These are phyloP conservation scores for Artemisia argyi DNA, from an alignment of 129 eudicot genomes.

Conservation along the genomic window DNA sequence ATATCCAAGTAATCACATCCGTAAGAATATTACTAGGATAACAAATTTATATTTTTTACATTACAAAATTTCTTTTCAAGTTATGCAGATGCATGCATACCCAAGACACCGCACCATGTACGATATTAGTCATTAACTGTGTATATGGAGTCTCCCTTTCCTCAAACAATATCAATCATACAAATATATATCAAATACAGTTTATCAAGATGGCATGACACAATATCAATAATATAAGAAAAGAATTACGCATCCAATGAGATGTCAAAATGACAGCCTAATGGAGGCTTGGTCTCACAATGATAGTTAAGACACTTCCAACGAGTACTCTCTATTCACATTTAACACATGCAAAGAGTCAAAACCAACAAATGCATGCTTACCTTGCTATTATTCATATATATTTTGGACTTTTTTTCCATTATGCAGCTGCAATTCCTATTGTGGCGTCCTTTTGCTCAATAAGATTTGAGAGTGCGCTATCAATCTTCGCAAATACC, in stretches of 20 bases:
- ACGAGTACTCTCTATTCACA: slow-evolving; percentile 15
- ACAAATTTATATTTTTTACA: too few species aligned
- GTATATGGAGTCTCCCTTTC: neutral
- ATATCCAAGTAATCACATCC: too few species aligned
- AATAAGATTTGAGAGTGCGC: slow-evolving; percentile 53
- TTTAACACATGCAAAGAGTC: slow-evolving; percentile 12
- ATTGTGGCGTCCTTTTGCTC: slow-evolving; percentile 39
- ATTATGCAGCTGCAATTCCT: slow-evolving; percentile 50
- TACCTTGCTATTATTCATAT: slow-evolving; percentile 12
- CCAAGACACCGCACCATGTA: slow-evolving; percentile 1
- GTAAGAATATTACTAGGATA: too few species aligned
- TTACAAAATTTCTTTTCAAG: neutral
- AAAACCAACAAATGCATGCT: slow-evolving; percentile 2
- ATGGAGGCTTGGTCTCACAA: slow-evolving; percentile 13
- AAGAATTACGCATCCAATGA: slow-evolving; percentile 15
- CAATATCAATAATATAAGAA: slow-evolving; percentile 7
- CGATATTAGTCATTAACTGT: too few species aligned
- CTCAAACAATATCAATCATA: neutral
- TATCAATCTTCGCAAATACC: slow-evolving; percentile 76
- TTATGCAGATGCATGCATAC: slow-evolving; percentile 6
- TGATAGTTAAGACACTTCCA: neutral
- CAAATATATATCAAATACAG: slow-evolving; percentile 17
- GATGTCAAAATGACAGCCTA: slow-evolving; percentile 18
- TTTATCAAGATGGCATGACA: slow-evolving; percentile 3
- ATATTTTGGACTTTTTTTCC: neutral